Percentiles rank a stretch among this genome's conserved stretches.
phyloP scores from a whole-genome alignment of 148 eudicot species.

The Selenicereus undatus region DNA sequence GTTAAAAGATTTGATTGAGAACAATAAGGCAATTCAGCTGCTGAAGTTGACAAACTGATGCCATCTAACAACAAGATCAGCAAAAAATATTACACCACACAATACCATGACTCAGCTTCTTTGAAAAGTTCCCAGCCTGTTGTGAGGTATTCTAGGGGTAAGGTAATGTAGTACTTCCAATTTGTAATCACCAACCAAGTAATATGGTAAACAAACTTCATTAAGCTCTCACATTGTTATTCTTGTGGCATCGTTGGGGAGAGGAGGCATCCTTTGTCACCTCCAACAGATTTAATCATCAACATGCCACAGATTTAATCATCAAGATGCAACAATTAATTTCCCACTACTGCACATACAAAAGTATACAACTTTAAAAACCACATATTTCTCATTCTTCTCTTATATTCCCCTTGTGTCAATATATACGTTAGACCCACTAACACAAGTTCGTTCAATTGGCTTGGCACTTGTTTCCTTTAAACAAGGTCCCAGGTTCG shows the following conservation, averaged over 20 bases:
- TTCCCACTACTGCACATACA: not conserved
- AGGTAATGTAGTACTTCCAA: not conserved
- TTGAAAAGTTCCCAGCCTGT: not conserved
- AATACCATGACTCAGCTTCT: not conserved
- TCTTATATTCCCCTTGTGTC: not conserved
- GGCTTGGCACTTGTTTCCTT: too few species aligned
- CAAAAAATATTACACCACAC: too few species aligned
- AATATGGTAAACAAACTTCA: not conserved
- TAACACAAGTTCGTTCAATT: too few species aligned
- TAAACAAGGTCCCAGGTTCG: too few species aligned
- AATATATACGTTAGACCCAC: not conserved
- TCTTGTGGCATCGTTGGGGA: not conserved
- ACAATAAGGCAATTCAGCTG: not conserved
- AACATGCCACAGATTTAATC: not conserved
- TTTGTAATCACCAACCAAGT: not conserved
- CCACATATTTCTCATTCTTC: not conserved
- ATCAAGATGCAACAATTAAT: not conserved
- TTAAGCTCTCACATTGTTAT: not conserved
- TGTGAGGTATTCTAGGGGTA: not conserved
- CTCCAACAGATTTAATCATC: not conserved
- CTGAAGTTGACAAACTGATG: not conserved
- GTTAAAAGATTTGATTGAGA: not conserved
- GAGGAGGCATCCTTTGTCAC: not conserved
- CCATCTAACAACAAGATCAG: too few species aligned
- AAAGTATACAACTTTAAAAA: not conserved